Evolutionary conservation across 495 filamentous ascomycete genomes (phyloP).

Genomic region (Penicillium canariense): DNA sequence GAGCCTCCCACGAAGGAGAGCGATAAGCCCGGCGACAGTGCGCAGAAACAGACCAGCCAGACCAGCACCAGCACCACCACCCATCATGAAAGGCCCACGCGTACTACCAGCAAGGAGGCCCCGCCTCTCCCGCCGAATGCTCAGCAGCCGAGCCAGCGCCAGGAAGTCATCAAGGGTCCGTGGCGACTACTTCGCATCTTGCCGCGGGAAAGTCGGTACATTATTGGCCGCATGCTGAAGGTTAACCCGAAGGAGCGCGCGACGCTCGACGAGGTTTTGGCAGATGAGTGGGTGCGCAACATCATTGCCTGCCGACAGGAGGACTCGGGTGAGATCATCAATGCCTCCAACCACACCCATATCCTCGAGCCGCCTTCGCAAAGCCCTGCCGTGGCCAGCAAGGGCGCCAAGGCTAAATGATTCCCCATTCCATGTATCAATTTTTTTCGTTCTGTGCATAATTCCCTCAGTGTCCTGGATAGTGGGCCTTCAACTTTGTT

Average conservation of each 20-base stretch:
- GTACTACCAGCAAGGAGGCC: conserved; percentile 52
- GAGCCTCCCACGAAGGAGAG: conserved; percentile 7
- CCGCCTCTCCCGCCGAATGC: conserved; percentile 37
- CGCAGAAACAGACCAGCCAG: conserved; percentile 29
- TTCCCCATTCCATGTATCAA: conserved; percentile 21
- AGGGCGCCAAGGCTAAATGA: conserved; percentile 36
- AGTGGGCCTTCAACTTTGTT: not conserved
- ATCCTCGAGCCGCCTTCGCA: conserved; percentile 58
- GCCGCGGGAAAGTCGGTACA: conserved; percentile 82
- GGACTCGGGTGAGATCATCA: conserved; percentile 51
- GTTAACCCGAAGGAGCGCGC: conserved; percentile 81
- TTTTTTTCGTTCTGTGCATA: conserved; percentile 7
- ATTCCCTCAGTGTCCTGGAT: conserved; percentile 5
- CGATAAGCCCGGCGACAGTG: conserved; percentile 19
- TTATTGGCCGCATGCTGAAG: conserved; percentile 92
- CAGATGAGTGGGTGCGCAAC: conserved; percentile 83
- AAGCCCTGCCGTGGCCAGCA: conserved; percentile 42
- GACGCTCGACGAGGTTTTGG: conserved; percentile 77
- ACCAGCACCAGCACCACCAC: conserved; percentile 22
- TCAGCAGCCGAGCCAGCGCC: conserved; percentile 43
- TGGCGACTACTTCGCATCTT: conserved; percentile 91
- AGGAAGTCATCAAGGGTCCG: conserved; percentile 83
- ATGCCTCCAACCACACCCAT: conserved; percentile 58
- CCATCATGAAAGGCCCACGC: conserved; percentile 30
- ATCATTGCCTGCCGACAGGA: conserved; percentile 64